phyloP scores from a whole-genome alignment of 768 basidiomycete genomes.

The Tylopilus balloui region DNA sequence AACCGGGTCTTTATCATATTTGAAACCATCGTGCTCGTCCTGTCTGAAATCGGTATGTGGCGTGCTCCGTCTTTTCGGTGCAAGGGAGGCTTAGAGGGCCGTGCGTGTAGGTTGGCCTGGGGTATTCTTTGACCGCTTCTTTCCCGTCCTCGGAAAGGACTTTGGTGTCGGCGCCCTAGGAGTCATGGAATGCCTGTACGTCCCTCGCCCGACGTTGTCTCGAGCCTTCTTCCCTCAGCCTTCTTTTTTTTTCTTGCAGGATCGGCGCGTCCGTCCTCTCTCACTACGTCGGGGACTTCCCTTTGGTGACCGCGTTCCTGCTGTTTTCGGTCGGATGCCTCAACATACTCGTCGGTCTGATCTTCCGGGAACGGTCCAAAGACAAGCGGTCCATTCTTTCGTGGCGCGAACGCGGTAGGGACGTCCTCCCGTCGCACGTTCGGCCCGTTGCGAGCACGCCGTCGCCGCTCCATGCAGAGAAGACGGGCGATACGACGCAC shows the following conservation, averaged over 20 bases:
- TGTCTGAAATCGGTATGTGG: slow-evolving; percentile 38
- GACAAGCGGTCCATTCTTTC: slow-evolving; percentile 59
- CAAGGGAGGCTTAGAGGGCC: not conserved
- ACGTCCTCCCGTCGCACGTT: slow-evolving; percentile 47
- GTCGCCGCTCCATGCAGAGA: slow-evolving; percentile 9
- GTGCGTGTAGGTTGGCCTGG: slow-evolving; percentile 59
- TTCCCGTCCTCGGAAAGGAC: slow-evolving; percentile 82
- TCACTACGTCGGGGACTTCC: slow-evolving; percentile 76
- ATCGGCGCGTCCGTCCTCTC: slow-evolving; percentile 69
- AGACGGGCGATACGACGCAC: not conserved
- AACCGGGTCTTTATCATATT: slow-evolving; percentile 82
- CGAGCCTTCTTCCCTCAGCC: not conserved
- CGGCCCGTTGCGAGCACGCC: slow-evolving; percentile 15
- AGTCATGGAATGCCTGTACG: slow-evolving; percentile 79
- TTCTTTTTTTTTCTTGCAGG: slow-evolving; percentile 26
- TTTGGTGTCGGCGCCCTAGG: slow-evolving; percentile 89
- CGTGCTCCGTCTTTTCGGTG: no score
- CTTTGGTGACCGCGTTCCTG: slow-evolving; percentile 83
- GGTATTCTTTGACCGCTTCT: slow-evolving; percentile 77
- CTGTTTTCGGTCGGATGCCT: slow-evolving; percentile 78
- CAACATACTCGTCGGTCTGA: slow-evolving; percentile 77
- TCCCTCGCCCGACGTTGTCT: slow-evolving; percentile 5
- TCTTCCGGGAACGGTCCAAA: slow-evolving; percentile 70
- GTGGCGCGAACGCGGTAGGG: slow-evolving; percentile 58
- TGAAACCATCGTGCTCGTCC: slow-evolving; percentile 69